These are phyloP conservation scores for Coemansia sp. DNA, from an alignment of 192 early-diverging fungal genomes.

Conservation along the genomic window DNA sequence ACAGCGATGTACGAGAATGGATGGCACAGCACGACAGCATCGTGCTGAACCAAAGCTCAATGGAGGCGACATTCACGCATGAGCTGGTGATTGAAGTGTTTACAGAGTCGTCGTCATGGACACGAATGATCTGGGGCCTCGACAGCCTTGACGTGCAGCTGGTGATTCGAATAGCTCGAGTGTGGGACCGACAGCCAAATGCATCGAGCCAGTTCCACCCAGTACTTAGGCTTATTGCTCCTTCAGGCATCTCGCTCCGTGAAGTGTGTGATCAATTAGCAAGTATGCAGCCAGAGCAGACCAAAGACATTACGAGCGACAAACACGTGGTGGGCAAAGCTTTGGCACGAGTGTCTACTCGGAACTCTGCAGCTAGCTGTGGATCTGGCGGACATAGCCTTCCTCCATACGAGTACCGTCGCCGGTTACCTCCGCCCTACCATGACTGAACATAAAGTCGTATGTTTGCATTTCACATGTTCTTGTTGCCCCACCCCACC, in stretches of 20 bases:
- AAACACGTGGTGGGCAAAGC: constrained; percentile 18
- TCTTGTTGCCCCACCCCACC: too few relatives aligned
- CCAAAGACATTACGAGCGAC: constrained; percentile 23
- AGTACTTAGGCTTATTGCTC: constrained; percentile 36
- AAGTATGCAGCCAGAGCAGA: constrained; percentile 5
- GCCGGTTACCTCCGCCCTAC: too few relatives aligned
- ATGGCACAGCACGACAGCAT: constrained; percentile 15
- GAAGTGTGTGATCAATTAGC: constrained; percentile 24
- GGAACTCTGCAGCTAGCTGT: too few relatives aligned
- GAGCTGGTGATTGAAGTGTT: constrained; percentile 41
- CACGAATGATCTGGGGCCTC: constrained; percentile 22
- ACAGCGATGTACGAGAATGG: constrained; percentile 28
- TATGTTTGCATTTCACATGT: too few relatives aligned
- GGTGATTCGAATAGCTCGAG: constrained; percentile 40
- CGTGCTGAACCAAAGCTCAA: constrained; percentile 17
- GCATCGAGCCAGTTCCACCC: constrained; percentile 29
- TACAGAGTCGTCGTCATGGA: constrained; percentile 16
- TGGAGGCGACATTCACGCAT: constrained; percentile 38
- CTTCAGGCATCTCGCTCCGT: constrained; percentile 27
- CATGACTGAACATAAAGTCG: too few relatives aligned
- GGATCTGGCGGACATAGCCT: too few relatives aligned
- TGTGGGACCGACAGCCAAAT: constrained; percentile 21
- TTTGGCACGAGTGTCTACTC: constrained; percentile 11
- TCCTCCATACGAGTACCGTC: too few relatives aligned
- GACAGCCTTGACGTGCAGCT: constrained; percentile 22